Conservation (phyloP, 148 eudicot genomes). For the Chenopodium formosanum region DNA sequence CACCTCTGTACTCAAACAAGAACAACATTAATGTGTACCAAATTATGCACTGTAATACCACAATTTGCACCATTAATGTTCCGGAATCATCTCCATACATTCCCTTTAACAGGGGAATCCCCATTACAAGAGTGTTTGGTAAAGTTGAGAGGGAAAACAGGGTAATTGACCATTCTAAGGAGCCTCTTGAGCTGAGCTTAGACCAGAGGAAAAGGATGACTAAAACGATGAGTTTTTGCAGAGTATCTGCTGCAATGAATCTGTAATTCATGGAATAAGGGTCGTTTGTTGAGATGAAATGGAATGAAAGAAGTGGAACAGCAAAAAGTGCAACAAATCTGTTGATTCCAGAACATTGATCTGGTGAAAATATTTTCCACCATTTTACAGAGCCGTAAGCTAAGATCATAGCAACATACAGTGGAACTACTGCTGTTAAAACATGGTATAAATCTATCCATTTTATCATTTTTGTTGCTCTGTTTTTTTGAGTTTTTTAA, state of each 20-base stretch:
- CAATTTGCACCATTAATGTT: conserved; percentile 75
- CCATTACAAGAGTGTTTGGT: conserved; percentile 90
- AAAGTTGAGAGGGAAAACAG: conserved; percentile 70
- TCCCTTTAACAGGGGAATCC: conserved; percentile 77
- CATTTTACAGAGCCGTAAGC: conserved; percentile 95
- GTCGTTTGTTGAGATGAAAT: conserved; percentile 73
- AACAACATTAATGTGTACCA: conserved; percentile 92
- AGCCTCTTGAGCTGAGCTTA: conserved; percentile 49
- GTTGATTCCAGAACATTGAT: conserved; percentile 88
- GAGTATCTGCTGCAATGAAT: conserved; percentile 78
- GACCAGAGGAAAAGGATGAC: conserved; percentile 60
- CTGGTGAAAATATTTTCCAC: conserved; percentile 88
- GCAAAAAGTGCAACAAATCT: conserved; percentile 81
- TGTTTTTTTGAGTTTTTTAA: not conserved
- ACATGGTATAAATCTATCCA: conserved; percentile 73
- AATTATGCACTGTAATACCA: conserved; percentile 73
- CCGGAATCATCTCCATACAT: conserved; percentile 78
- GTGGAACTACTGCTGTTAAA: conserved; percentile 75
- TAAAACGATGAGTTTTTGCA: conserved; percentile 68
- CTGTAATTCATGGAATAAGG: conserved; percentile 74
- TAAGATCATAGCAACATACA: conserved; percentile 85
- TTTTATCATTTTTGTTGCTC: conserved; percentile 51
- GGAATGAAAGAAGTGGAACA: conserved; percentile 79
- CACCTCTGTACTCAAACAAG: conserved; percentile 80
- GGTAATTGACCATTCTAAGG: conserved; percentile 78